These are phyloP conservation scores for Lactarius tabidus DNA, from an alignment of 768 basidiomycete species.

Conservation along the genomic window DNA sequence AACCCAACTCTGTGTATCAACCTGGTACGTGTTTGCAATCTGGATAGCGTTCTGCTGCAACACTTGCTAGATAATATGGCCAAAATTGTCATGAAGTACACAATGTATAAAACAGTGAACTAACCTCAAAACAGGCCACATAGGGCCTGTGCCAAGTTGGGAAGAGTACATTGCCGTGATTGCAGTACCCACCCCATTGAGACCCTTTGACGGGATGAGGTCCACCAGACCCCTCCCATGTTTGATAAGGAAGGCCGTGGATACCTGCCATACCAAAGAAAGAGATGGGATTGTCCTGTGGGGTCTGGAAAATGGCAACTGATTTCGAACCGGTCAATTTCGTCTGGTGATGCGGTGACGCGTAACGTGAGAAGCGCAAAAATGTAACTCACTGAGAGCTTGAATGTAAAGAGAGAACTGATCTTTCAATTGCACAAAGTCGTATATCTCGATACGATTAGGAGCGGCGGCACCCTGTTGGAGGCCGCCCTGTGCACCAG, in stretches of 20 bases:
- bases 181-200: slow-evolving; percentile 47
- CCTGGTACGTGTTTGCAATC: slow-evolving; percentile 40
- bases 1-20: slow-evolving; percentile 30
- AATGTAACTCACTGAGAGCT: slow-evolving; percentile 40
- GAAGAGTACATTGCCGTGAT: slow-evolving; percentile 51
- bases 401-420: slow-evolving; percentile 51
- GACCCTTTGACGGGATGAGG: slow-evolving; percentile 27
- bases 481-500: slow-evolving; percentile 12
- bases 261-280: slow-evolving; percentile 48
- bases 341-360: background rate
- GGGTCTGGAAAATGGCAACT: slow-evolving; percentile 34
- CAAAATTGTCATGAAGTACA: background rate
- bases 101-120: slow-evolving; percentile 6
- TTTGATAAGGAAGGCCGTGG: slow-evolving; percentile 46
- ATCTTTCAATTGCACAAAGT: slow-evolving; percentile 37
- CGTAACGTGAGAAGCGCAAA: background rate
- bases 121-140: slow-evolving; percentile 47
- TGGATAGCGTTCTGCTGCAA: slow-evolving; percentile 38
- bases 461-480: slow-evolving; percentile 19
- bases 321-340: background rate
- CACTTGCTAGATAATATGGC: slow-evolving; percentile 39
- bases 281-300: slow-evolving; percentile 35
- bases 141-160: slow-evolving; percentile 58
- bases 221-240: slow-evolving; percentile 43
- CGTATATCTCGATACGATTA: slow-evolving; percentile 23